These are phyloP conservation scores for Strigomonas galati DNA, from an alignment of 208 protist genomes.

Conservation along the genomic window DNA sequence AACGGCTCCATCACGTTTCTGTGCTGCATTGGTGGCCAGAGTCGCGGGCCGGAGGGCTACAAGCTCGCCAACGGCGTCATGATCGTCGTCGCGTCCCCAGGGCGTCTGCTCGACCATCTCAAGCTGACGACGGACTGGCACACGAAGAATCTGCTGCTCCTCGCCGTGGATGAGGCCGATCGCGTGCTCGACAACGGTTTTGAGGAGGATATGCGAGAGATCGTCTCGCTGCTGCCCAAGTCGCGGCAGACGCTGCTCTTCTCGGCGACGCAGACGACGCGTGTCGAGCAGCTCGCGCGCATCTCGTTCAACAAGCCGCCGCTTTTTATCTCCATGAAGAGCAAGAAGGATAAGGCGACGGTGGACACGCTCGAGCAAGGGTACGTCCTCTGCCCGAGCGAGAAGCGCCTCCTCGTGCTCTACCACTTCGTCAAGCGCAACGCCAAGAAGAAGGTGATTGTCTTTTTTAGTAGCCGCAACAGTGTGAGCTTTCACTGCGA, in stretches of 20 bases:
- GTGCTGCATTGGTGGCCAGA: constrained; percentile 90
- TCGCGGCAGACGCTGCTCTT: constrained; percentile 98
- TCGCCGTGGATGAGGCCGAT: constrained; percentile 99
- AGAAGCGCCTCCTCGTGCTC: constrained; percentile 97
- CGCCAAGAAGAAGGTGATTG: constrained; percentile 97
- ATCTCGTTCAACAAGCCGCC: constrained; percentile 94
- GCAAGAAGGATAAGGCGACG: constrained; percentile 87
- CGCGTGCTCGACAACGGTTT: constrained; percentile 98
- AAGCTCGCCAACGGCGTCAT: constrained; percentile 86
- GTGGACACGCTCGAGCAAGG: constrained; percentile 96
- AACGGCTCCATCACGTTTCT: constrained; percentile 88
- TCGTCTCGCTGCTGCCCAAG: constrained; percentile 97
- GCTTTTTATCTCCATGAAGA: constrained; percentile 97
- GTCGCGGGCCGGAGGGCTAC: constrained; percentile 85
- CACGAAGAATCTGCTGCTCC: constrained; percentile 94
- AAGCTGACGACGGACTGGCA: constrained; percentile 97
- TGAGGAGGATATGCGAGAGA: constrained; percentile 98
- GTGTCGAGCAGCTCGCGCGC: constrained; percentile 95
- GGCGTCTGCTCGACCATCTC: constrained; percentile 98
- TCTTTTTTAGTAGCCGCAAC: constrained; percentile 98
- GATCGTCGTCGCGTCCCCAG: constrained; percentile 91
- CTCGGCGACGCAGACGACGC: constrained; percentile 98
- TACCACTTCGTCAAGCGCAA: constrained; percentile 99
- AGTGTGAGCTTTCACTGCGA: constrained; percentile 99
- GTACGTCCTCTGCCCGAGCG: constrained; percentile 96